phyloP scores from a whole-genome alignment of 2,329 filamentous ascomycete species.

The Spiromastix sp. region DNA sequence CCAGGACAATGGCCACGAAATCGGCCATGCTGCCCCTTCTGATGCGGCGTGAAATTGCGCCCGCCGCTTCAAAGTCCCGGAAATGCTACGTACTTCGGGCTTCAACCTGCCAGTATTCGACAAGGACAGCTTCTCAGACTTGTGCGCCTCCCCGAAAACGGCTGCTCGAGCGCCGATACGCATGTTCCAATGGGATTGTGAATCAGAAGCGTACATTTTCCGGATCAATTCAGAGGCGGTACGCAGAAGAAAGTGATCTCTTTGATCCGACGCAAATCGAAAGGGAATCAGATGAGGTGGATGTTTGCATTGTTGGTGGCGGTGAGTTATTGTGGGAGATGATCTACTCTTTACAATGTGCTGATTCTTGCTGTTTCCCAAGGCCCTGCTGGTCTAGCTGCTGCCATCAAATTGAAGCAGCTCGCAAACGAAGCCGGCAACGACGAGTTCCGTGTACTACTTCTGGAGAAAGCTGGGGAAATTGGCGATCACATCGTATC shows the following conservation, averaged over 20 bases:
- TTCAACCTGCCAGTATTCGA: constrained; percentile 8
- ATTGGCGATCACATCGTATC: constrained; percentile 91
- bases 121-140: neutral
- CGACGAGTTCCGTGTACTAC: constrained; percentile 84
- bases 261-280: constrained; percentile 63
- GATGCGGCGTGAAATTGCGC: constrained; percentile 31
- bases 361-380: constrained; percentile 8
- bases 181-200: neutral
- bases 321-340: constrained; percentile 38
- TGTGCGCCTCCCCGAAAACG: constrained; percentile 15
- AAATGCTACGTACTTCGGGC: constrained; percentile 13
- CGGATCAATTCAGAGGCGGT: constrained; percentile 27
- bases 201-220: constrained; percentile 36
- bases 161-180: constrained; percentile 3
- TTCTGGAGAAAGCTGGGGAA: constrained; percentile 92
- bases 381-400: constrained; percentile 84
- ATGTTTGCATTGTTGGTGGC: constrained; percentile 93
- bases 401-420: constrained; percentile 91
- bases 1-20: too few relatives aligned
- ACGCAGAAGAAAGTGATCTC: constrained; percentile 35
- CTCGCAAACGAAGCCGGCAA: constrained; percentile 89
- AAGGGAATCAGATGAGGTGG: constrained; percentile 84
- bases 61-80: constrained; percentile 19
- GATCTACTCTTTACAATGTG: constrained; percentile 4
- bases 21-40: constrained; percentile 25